These are phyloP conservation scores for Hypoxylon lenormandii DNA, from an alignment of 495 filamentous ascomycete species.

Conservation along the genomic window DNA sequence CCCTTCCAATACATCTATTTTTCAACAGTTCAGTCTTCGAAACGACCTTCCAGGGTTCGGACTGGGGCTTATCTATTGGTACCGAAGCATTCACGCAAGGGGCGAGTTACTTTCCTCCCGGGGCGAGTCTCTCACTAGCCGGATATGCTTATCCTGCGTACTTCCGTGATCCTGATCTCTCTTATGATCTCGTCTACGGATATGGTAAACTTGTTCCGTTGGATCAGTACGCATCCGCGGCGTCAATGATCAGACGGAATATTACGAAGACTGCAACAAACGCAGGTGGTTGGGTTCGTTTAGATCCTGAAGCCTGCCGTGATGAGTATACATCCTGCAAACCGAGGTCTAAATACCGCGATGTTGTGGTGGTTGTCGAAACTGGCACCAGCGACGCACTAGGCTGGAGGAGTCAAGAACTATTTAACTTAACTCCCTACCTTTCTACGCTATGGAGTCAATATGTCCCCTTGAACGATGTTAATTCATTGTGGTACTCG, in stretches of 20 bases:
- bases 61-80: conserved; percentile 31
- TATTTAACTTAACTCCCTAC: conserved; percentile 8
- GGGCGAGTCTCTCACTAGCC: conserved; percentile 24
- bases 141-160: conserved; percentile 6
- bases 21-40: conserved; percentile 39
- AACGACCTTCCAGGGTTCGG: conserved; percentile 16
- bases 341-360: conserved; percentile 16
- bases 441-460: conserved; percentile 5
- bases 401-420: conserved; percentile 24
- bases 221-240: conserved; percentile 14
- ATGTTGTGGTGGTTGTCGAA: conserved; percentile 31
- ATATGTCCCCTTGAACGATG: conserved; percentile 3
- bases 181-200: too few relatives aligned
- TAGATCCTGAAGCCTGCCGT: conserved; percentile 4
- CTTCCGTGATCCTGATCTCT: background rate
- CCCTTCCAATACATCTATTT: conserved; percentile 32
- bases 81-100: conserved; percentile 19
- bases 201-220: conserved; percentile 11
- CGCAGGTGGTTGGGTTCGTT: background rate
- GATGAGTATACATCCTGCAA: conserved; percentile 31
- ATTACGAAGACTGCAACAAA: conserved; percentile 15
- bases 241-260: conserved; percentile 1
- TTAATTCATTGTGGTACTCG: conserved; percentile 41
- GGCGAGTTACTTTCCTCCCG: conserved; percentile 25
- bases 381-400: background rate